Evolutionary conservation across 805 yeast genomes (phyloP), one percentile per base, ranked within the genome.

Genomic region (Saturnispora diversa): DNA sequence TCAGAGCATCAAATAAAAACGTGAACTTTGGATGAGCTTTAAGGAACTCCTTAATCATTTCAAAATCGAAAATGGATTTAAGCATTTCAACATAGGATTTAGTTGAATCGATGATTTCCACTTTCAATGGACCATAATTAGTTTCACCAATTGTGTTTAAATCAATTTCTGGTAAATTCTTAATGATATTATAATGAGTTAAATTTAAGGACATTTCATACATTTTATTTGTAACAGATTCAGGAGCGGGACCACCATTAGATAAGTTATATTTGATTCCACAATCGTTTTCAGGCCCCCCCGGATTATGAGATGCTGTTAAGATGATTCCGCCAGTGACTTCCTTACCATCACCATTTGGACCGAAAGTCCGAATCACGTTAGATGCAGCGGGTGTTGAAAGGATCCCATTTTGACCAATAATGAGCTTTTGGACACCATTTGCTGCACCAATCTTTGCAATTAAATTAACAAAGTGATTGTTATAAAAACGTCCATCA

Each of bases 221-320:
- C 56, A 90, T 92, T 60, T 79, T 75, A 65, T 90, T 75, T 10
- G 98, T 90, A 44, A 92, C 94, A 12, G 82, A 65, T 62, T 90
- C 98, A 10, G 98, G 98, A 9, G 97, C 97, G 31, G 98, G 98
- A 3, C 96, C 98, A 50, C 98, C 98, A 58, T 90, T 90, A 48
- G 84, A 75, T 60, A 92, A 69, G 63, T 90, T 92, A 68, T 92
- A 92, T 67, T 90, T 90, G 69, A 90, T 90, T 41, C 98, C 98
- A 58, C 87, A 72, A 59, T 90, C 98, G 49, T 84, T 79, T 21
- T 71, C 65, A 43, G 95, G 95, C 7, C 97, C 97, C 59, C 98
- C 98, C 13, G 98, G 98, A 63, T 90, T 90, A 64, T 90, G 98
- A 19, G 94, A 82, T 2, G 97, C 97, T 7, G 98, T 90, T 56